A percentile compares a stretch with the other conserved stretches of the same genome.
Conservation (phyloP, 2,329 filamentous ascomycete species). For the Torrubiella hemipterigena region DNA sequence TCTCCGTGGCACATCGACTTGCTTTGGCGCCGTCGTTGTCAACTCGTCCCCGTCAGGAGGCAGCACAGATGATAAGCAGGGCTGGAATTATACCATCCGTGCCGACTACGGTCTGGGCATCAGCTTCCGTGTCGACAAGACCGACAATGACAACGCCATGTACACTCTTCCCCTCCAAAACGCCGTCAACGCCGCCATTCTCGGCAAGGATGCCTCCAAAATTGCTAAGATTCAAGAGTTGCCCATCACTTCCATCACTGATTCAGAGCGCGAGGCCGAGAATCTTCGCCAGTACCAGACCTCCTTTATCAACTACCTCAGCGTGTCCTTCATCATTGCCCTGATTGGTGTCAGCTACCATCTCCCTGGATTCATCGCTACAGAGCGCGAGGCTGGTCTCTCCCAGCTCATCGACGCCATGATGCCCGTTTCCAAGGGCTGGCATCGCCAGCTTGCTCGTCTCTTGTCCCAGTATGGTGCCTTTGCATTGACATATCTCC, state of each 20-base stretch:
- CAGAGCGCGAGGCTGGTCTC: conserved; percentile 59
- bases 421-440: conserved; percentile 52
- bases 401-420: conserved; percentile 66
- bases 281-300: conserved; percentile 50
- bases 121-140: conserved; percentile 41
- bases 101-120: conserved; percentile 46
- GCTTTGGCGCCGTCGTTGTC: conserved; percentile 64
- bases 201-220: conserved; percentile 7
- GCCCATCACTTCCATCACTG: conserved; percentile 20
- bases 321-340: conserved; percentile 55
- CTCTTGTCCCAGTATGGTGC: conserved; percentile 50
- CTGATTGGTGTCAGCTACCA: conserved; percentile 62
- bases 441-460: conserved; percentile 18
- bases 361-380: conserved; percentile 56
- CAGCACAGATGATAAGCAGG: conserved; percentile 9
- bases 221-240: conserved; percentile 18
- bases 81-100: conserved; percentile 65
- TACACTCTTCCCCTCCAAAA: conserved; percentile 59
- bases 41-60: conserved; percentile 56
- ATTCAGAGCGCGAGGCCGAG: conserved; percentile 40
- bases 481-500: conserved; percentile 54
- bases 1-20: conserved; percentile 53
- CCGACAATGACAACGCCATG: conserved; percentile 50
- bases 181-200: conserved; percentile 53
- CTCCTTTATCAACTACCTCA: conserved; percentile 52